phyloP scores from a whole-genome alignment of 345 rosid species.

The Corchorus olitorius region DNA sequence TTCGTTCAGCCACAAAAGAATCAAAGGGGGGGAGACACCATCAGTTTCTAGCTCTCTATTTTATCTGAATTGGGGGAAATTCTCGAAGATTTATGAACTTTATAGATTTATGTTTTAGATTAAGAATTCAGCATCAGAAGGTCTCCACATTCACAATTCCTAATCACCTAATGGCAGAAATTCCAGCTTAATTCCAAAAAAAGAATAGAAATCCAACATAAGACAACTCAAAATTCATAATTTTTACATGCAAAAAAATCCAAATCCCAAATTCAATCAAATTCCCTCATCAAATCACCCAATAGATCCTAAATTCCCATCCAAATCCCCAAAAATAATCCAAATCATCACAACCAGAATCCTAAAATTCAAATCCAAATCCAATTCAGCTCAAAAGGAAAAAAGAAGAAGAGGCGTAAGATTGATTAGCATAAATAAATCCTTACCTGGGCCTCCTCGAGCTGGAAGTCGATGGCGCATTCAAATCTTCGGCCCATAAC shows the following conservation, averaged over 20 bases:
- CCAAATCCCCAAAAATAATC: neutral
- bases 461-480: conserved; percentile 30
- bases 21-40: neutral
- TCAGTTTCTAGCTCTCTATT: neutral
- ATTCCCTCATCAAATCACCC: neutral
- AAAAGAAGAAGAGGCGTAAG: neutral
- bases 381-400: conserved; percentile 3
- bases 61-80: neutral
- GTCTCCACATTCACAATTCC: neutral
- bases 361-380: conserved; percentile 13
- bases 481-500: conserved; percentile 26
- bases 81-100: neutral
- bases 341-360: neutral
- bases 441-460: conserved; percentile 24
- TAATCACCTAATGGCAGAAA: neutral
- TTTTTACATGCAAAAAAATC: conserved; percentile 10
- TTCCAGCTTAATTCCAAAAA: neutral
- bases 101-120: neutral
- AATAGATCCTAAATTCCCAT: neutral
- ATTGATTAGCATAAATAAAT: neutral
- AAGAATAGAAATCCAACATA: neutral
- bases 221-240: neutral
- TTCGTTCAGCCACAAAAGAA: neutral
- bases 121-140: neutral
- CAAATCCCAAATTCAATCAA: conserved; percentile 3